phyloP scores from a whole-genome alignment of 2,329 filamentous ascomycete genomes.

The Epichloe sylvatica region DNA sequence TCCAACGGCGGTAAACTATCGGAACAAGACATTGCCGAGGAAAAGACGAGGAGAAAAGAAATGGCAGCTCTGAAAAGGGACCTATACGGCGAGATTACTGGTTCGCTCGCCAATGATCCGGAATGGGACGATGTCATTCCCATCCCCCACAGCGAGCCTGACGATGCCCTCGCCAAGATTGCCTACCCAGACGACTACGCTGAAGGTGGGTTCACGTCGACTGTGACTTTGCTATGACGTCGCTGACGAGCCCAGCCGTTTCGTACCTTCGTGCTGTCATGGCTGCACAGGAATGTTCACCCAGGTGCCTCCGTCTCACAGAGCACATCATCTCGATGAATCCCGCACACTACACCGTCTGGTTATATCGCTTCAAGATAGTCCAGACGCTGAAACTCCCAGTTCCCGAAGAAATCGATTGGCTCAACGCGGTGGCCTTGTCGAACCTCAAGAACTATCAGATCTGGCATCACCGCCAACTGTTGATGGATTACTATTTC shows the following conservation, averaged over 20 bases:
- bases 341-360: conserved; percentile 95
- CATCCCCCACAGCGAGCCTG: conserved; percentile 68
- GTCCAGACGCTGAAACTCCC: conserved; percentile 53
- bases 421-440: conserved; percentile 75
- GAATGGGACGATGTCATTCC: conserved; percentile 75
- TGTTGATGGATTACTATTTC: conserved; percentile 46
- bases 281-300: conserved; percentile 71
- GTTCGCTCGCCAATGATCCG: conserved; percentile 44
- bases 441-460: conserved; percentile 95
- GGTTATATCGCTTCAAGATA: conserved; percentile 82
- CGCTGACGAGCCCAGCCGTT: conserved; percentile 44
- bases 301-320: conserved; percentile 66
- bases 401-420: conserved; percentile 59
- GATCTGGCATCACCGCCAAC: conserved; percentile 72
- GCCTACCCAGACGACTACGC: conserved; percentile 81
- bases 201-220: conserved; percentile 40
- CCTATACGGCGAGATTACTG: conserved; percentile 36
- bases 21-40: conserved; percentile 29
- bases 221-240: not conserved
- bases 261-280: conserved; percentile 89
- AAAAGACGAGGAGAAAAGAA: conserved; percentile 32
- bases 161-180: conserved; percentile 76
- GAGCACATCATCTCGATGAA: conserved; percentile 86
- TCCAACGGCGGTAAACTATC: conserved; percentile 15
- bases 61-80: conserved; percentile 39